Base-by-base conservation (phyloP, 2,329 filamentous ascomycete genomes). In the Cladosporium sp. region DNA sequence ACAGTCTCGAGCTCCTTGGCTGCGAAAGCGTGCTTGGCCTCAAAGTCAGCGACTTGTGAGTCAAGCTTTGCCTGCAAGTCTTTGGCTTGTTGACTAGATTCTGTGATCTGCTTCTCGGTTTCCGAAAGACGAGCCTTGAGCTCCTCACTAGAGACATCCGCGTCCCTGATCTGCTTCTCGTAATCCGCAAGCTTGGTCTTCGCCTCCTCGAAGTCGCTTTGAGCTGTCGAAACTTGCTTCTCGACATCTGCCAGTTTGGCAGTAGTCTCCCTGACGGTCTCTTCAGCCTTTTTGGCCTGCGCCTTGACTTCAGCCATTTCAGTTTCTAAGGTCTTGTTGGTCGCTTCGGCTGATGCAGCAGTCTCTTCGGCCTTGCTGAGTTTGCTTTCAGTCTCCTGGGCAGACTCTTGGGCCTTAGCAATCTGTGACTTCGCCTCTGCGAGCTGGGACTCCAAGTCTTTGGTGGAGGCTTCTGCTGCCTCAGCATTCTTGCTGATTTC, bases 1-100 rank as follows among this genome's bases (percentile, higher is more conserved):
- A 28, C 33, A 21, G 31, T 46, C 33, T 65, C 44, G 23, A 65
- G 63, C 10, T 59, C 55, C 23, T 65, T 60, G 1, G 23, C 50
- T 1, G 29, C 21, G 26, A 23, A 63, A 4, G 61, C 61, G 16
- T 56, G 50, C 50, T 63, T 63, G 2, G 61, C 61, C 26, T 63
- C 50, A 37, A 56, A 63, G 35, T 63, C 61, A 16, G 26, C 18
- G 11, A 33, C 50, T 26, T 63, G 61, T 23, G 26, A 23, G 18
- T 53, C 37, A 11, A 63, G 50, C 35, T 56, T 55, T 7, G 10
- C 8, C 35, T 63, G 33, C 26, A 49, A 16, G 29, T 63, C 50
- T 8, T 53, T 52, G 10, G 52, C 26, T 14, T 16, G 53, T 11
- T 46, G 23, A 7, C 55, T 23, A 11, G 33, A 28, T 21, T 53